phyloP scores from a whole-genome alignment of 2,329 filamentous ascomycete species.

The Penicillium digitatum region DNA sequence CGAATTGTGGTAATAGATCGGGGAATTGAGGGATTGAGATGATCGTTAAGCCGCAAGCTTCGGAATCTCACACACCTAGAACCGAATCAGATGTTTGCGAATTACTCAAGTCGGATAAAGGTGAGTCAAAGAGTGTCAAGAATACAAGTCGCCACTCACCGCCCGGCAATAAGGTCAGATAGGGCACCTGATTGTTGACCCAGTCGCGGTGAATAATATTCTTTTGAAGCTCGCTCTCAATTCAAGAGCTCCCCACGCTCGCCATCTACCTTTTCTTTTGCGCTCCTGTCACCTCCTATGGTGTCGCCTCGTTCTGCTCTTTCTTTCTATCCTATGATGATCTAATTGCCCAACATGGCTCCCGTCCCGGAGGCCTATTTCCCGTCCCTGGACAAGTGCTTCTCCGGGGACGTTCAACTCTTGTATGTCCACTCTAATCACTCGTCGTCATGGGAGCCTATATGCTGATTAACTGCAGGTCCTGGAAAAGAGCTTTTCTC shows the following conservation, averaged over 20 bases:
- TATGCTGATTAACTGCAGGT: constrained; percentile 46
- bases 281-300: neutral
- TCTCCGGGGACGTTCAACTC: constrained; percentile 73
- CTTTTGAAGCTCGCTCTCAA: constrained; percentile 26
- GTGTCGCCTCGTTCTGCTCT: constrained; percentile 11
- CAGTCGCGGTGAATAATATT: constrained; percentile 31
- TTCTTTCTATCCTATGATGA: constrained; percentile 34
- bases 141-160: constrained; percentile 25
- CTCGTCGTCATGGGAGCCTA: neutral
- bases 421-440: constrained; percentile 53
- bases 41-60: neutral
- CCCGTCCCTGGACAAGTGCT: constrained; percentile 77
- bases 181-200: constrained; percentile 40
- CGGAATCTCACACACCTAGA: neutral
- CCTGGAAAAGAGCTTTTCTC: constrained; percentile 56
- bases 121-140: constrained; percentile 15
- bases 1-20: neutral
- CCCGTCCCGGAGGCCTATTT: constrained; percentile 71
- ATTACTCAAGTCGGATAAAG: neutral
- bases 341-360: constrained; percentile 57
- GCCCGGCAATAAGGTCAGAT: constrained; percentile 36
- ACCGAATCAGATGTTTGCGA: neutral
- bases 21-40: neutral
- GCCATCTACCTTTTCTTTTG: constrained; percentile 7
- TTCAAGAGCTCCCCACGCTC: constrained; percentile 20